These are phyloP conservation scores for Fusarium haematococcum DNA, from an alignment of 2,329 filamentous ascomycete genomes.

Conservation along the genomic window DNA sequence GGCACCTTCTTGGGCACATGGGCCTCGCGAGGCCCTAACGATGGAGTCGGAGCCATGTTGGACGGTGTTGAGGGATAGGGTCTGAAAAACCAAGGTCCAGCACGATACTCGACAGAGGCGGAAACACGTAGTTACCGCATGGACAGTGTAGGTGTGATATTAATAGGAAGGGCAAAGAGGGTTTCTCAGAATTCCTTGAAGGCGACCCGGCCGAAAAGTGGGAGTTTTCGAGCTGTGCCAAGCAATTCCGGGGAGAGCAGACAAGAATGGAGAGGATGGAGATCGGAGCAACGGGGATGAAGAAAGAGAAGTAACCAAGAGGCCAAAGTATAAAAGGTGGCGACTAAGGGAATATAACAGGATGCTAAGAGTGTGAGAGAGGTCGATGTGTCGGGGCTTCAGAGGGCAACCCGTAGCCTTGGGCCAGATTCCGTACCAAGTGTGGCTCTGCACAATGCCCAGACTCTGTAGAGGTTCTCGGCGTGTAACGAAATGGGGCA, in stretches of 20 bases:
- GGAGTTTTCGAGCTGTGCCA: neutral
- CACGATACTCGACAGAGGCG: neutral
- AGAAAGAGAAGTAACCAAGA: neutral
- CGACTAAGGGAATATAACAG: slow-evolving; percentile 5
- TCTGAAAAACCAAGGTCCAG: neutral
- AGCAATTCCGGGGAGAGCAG: neutral
- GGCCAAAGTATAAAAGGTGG: slow-evolving; percentile 30
- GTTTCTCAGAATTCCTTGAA: neutral
- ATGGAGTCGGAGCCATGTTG: slow-evolving; percentile 22
- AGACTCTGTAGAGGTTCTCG: neutral
- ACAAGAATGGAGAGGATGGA: slow-evolving; percentile 6
- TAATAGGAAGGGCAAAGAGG: neutral
- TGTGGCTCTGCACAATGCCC: neutral
- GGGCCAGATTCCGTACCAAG: neutral
- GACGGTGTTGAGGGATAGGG: neutral
- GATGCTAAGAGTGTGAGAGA: slow-evolving; percentile 6
- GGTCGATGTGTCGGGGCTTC: neutral
- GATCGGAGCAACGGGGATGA: neutral
- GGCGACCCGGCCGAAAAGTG: slow-evolving; percentile 6
- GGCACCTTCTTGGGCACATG: slow-evolving; percentile 43
- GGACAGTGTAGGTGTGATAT: neutral
- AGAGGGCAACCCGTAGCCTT: neutral
- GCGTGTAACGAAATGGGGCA: neutral
- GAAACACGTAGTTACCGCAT: neutral
- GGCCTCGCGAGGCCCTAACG: slow-evolving; percentile 13